A percentile compares a stretch with the other conserved stretches of the same genome.
These are phyloP conservation scores for Meyerozyma sp. DNA, from an alignment of 1,139 yeast genomes.

Conservation along the genomic window DNA sequence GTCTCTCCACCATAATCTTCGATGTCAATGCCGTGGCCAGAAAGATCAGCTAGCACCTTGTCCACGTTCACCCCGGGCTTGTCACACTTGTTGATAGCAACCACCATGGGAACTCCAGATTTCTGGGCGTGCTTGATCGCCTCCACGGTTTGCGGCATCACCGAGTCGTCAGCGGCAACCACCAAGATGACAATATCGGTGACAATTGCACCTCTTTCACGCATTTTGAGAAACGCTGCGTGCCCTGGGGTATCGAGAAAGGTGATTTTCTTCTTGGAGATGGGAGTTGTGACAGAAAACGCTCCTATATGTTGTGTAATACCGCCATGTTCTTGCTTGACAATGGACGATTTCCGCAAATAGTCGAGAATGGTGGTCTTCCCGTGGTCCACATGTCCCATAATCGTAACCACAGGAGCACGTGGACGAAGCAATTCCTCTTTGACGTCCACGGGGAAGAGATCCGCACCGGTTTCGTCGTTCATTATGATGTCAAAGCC, in stretches of 20 bases:
- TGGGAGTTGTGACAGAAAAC: slow-evolving; percentile 75
- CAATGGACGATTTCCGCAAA: slow-evolving; percentile 78
- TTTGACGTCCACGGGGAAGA: slow-evolving; percentile 45
- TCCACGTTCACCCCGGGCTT: slow-evolving; percentile 68
- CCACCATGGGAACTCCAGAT: slow-evolving; percentile 80
- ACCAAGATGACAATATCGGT: slow-evolving; percentile 91
- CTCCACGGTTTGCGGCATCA: slow-evolving; percentile 95
- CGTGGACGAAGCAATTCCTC: slow-evolving; percentile 50
- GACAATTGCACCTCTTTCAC: slow-evolving; percentile 92
- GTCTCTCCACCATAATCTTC: slow-evolving; percentile 96
- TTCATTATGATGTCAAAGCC: slow-evolving; percentile 64
- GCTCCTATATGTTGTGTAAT: slow-evolving; percentile 99
- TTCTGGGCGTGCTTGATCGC: slow-evolving; percentile 90
- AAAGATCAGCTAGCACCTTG: slow-evolving; percentile 71
- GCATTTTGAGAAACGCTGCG: slow-evolving; percentile 92
- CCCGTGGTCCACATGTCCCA: slow-evolving; percentile 99
- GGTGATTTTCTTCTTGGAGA: slow-evolving; percentile 71
- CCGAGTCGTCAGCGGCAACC: slow-evolving; percentile 97
- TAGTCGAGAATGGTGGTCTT: slow-evolving; percentile 90
- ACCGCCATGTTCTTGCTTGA: slow-evolving; percentile 87
- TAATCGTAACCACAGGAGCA: slow-evolving; percentile 93
- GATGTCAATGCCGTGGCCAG: slow-evolving; percentile 73
- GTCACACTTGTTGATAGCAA: slow-evolving; percentile 91
- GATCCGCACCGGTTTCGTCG: slow-evolving; percentile 59
- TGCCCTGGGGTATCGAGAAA: slow-evolving; percentile 98